These are phyloP conservation scores for Pythium utonaiense DNA, from an alignment of 352 stramenopile species.

Conservation along the genomic window DNA sequence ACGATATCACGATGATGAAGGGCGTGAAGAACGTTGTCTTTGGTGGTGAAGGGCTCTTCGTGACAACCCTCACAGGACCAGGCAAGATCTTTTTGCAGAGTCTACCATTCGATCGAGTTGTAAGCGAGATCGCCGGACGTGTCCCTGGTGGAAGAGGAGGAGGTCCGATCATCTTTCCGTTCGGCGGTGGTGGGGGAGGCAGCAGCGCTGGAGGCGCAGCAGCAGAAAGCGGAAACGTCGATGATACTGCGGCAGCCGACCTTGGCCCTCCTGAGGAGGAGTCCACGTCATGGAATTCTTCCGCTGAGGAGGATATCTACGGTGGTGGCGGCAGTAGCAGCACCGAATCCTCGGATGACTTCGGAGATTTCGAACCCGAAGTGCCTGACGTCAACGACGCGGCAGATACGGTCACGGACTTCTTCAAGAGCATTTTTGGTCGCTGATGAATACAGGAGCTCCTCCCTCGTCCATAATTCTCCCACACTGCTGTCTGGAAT, in stretches of 20 bases:
- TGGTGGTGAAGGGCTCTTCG: conserved; percentile 92
- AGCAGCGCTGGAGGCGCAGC: conserved; percentile 28
- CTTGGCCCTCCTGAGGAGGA: neutral
- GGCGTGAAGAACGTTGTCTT: conserved; percentile 95
- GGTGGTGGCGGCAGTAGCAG: conserved; percentile 16
- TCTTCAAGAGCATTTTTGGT: conserved; percentile 60
- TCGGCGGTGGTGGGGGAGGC: conserved; percentile 68
- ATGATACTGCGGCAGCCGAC: conserved; percentile 7
- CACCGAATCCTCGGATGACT: conserved; percentile 13
- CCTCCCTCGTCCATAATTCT: no score
- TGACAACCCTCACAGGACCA: conserved; percentile 91
- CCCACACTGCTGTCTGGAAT: no score
- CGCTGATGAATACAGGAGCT: conserved; percentile 17
- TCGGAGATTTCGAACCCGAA: conserved; percentile 26
- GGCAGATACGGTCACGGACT: conserved; percentile 43
- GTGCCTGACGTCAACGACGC: conserved; percentile 16
- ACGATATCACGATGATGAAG: conserved; percentile 90
- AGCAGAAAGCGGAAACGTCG: conserved; percentile 24
- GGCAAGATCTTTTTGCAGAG: conserved; percentile 91
- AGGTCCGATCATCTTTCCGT: conserved; percentile 81
- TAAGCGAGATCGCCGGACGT: conserved; percentile 88
- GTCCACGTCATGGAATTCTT: conserved; percentile 28
- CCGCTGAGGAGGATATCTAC: conserved; percentile 43
- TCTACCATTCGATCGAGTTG: conserved; percentile 90
- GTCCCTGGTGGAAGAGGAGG: conserved; percentile 75